Percentiles rank a stretch among this genome's conserved stretches.
These are phyloP conservation scores for Neodidymelliopsis sp. DNA, from an alignment of 2,329 filamentous ascomycete genomes.

Conservation along the genomic window DNA sequence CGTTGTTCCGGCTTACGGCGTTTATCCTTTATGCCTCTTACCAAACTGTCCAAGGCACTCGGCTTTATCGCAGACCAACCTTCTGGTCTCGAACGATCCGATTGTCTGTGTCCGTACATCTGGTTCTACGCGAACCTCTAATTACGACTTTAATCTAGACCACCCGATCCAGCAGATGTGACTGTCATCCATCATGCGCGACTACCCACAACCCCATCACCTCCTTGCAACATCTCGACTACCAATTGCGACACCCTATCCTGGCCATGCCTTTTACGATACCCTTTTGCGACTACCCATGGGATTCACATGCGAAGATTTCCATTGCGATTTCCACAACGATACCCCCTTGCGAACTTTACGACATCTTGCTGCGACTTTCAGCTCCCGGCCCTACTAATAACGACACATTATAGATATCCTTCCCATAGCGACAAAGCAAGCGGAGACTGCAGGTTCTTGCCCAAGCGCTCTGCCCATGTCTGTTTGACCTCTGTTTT, in stretches of 20 bases:
- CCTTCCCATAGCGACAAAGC: conserved; percentile 35
- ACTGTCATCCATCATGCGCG: conserved; percentile 7
- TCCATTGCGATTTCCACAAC: conserved; percentile 3
- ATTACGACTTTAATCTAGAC: conserved; percentile 23
- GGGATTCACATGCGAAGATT: conserved; percentile 5
- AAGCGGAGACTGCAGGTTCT: conserved; percentile 16
- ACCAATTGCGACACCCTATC: conserved; percentile 24
- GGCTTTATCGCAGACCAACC: conserved; percentile 21
- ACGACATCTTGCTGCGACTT: conserved; percentile 7
- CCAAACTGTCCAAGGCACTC: conserved; percentile 8
- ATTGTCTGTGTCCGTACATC: conserved; percentile 12
- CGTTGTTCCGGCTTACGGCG: conserved; percentile 17
- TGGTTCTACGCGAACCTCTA: conserved; percentile 15
- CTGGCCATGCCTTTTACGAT: conserved; percentile 19
- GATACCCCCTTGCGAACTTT: conserved; percentile 8
- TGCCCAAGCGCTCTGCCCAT: conserved; percentile 22
- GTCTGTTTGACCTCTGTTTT: conserved; percentile 12
- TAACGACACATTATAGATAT: not conserved
- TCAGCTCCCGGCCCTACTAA: conserved; percentile 3
- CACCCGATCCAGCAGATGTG: conserved; percentile 25
- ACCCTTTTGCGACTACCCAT: conserved; percentile 26
- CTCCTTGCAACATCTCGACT: conserved; percentile 6
- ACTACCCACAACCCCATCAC: conserved; percentile 3
- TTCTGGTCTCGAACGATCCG: conserved; percentile 21
- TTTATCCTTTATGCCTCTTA: conserved; percentile 20